Evolutionary conservation across 352 stramenopile species (phyloP), one percentile per base, ranked within the genome.

Genomic region (Phytophthora citricola): DNA sequence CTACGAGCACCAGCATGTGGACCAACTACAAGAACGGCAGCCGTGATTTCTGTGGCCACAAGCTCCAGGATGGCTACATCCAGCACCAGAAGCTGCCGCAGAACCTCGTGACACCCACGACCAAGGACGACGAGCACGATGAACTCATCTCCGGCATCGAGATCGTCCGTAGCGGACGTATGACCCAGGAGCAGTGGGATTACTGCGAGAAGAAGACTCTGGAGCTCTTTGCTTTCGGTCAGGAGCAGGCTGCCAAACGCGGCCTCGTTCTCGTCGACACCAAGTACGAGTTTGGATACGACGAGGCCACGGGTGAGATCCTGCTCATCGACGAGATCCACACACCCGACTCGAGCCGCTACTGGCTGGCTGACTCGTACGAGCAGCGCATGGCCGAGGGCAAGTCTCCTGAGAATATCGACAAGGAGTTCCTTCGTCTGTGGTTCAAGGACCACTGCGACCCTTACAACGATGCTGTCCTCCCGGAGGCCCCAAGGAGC

Each of bases 201-300:
- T 93, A 97, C 58, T 99, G 97, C 74, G 76, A 81, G 54, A 73
- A 90, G 51, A 97, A 98, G 50, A 85, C 97, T 15, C 79, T 99
- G 32, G 90, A 94, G 67, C 83, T 99, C 3, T 95, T 95, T 57
- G 89, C 84, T 5, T 98, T 97, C 59, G 96, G 96, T 12, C 96
- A 99, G 75, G 72, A 95, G 62, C 79, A 98, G 61, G 97, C 97
- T 0, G 75, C 84, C 9, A 73, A 93, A 63, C 87, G 93, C 34
- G 98, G 98, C 8, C 80, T 99, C 29, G 98, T 99, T 63, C 84
- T 99, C 5, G 98, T 99, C 8, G 98, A 99, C 85, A 99, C 98
- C 38, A 99, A 99, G 83, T 96, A 95, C 75, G 87, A 96, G 71
- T 96, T 95, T 61, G 87, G 87, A 17, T 39, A 83, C 4, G 76